Evolutionary conservation across 2,329 filamentous ascomycete genomes (phyloP).

Genomic region (Xylaria sp.): DNA sequence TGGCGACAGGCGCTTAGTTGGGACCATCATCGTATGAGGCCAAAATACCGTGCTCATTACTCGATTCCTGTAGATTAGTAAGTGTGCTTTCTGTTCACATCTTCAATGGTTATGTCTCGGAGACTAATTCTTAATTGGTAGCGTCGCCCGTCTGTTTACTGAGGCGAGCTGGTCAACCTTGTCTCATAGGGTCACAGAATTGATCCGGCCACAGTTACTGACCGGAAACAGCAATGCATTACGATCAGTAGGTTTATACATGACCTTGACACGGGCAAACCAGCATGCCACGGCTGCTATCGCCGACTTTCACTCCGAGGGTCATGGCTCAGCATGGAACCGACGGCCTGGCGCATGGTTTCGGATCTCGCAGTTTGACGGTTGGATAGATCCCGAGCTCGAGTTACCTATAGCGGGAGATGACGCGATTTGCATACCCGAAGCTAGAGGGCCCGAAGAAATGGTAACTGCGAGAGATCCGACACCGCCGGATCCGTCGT

Average conservation of each 20-base stretch:
- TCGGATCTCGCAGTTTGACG: conserved; percentile 41
- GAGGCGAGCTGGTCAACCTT: conserved; percentile 30
- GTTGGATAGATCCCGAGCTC: conserved; percentile 36
- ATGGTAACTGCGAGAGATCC: not conserved
- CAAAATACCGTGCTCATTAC: conserved; percentile 42
- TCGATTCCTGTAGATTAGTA: conserved; percentile 43
- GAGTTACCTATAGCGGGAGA: conserved; percentile 37
- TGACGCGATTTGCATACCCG: conserved; percentile 34
- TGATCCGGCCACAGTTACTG: conserved; percentile 31
- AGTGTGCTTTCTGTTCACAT: conserved; percentile 15
- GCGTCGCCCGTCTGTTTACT: conserved; percentile 37
- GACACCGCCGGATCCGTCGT: not conserved
- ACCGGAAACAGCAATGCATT: conserved; percentile 24
- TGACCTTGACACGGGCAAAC: conserved; percentile 5
- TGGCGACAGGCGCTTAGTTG: conserved; percentile 43
- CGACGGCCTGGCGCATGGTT: conserved; percentile 36
- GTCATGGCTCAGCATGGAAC: conserved; percentile 38
- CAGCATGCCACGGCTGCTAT: conserved; percentile 37
- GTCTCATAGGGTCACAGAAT: not conserved
- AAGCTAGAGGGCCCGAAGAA: conserved; percentile 13
- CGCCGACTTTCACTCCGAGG: conserved; percentile 36
- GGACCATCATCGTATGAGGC: conserved; percentile 41
- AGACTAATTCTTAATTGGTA: conserved; percentile 14
- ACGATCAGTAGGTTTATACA: conserved; percentile 23
- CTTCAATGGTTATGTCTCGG: not conserved